Percentiles rank a stretch among this genome's conserved stretches.
phyloP scores from a whole-genome alignment of 257 asterid species.

The Forsythia viridissima region DNA sequence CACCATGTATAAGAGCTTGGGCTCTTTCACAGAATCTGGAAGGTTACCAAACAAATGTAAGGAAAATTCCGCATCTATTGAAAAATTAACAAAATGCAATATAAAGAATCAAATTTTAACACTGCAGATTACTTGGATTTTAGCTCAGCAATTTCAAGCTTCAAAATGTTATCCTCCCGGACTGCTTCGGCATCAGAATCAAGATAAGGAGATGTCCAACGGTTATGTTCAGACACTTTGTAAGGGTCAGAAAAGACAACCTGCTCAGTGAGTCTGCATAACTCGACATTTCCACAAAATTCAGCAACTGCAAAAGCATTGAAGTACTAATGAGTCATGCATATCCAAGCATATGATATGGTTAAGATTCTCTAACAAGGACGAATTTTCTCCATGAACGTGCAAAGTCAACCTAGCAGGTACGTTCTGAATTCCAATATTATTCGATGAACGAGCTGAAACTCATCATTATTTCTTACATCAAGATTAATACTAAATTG shows the following conservation, averaged over 20 bases:
- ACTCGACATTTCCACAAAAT: constrained; percentile 87
- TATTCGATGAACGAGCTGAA: not conserved
- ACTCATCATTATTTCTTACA: not conserved
- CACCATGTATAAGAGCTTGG: constrained; percentile 95
- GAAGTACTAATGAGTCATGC: constrained; percentile 20
- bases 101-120: constrained; percentile 1
- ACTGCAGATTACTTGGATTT: constrained; percentile 67
- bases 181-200: constrained; percentile 87
- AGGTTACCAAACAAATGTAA: constrained; percentile 28
- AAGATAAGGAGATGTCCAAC: constrained; percentile 84
- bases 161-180: constrained; percentile 70
- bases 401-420: constrained; percentile 4
- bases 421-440: not conserved
- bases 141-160: constrained; percentile 86
- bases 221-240: constrained; percentile 79
- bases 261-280: constrained; percentile 95
- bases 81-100: not conserved
- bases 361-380: not conserved
- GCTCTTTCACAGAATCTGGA: constrained; percentile 94
- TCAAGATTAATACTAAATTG: not conserved
- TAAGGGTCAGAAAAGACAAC: constrained; percentile 95
- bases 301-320: constrained; percentile 75
- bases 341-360: constrained; percentile 5
- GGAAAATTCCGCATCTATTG: constrained; percentile 2
- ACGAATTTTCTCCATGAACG: not conserved